phyloP scores from a whole-genome alignment of 441 rosid genomes.

The Euphorbia corollata region DNA sequence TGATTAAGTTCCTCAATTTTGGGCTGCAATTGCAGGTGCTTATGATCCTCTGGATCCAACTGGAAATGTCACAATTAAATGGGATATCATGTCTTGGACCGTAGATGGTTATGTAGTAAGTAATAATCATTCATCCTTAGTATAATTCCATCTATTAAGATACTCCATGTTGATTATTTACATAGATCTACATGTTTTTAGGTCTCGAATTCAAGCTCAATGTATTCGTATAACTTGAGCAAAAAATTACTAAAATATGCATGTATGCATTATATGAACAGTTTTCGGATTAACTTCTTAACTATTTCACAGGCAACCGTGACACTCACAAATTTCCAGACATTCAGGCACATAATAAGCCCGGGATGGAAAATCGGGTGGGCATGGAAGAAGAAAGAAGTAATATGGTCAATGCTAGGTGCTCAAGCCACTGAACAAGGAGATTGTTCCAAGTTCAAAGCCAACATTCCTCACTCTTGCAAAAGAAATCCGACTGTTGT shows the following conservation, averaged over 20 bases:
- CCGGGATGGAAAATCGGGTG: constrained; percentile 90
- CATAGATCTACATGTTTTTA: no score
- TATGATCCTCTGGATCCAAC: constrained; percentile 84
- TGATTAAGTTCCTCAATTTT: constrained; percentile 5
- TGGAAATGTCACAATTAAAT: constrained; percentile 72
- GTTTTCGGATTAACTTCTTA: no score
- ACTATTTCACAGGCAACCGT: constrained; percentile 43
- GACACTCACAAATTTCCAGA: constrained; percentile 64
- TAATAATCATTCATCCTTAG: background rate
- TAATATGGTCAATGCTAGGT: constrained; percentile 72
- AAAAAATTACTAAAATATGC: no score
- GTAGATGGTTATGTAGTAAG: constrained; percentile 71
- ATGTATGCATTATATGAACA: no score
- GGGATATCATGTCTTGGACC: constrained; percentile 89
- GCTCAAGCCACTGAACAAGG: constrained; percentile 92
- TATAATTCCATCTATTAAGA: no score
- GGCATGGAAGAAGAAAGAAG: constrained; percentile 86
- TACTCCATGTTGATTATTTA: no score
- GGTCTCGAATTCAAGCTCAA: no score
- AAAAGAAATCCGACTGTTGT: constrained; percentile 62
- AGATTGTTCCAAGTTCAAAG: constrained; percentile 85
- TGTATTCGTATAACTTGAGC: no score
- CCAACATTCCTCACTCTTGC: constrained; percentile 71
- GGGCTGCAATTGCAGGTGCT: constrained; percentile 42
- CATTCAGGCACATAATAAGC: constrained; percentile 60